Percentiles rank a stretch among this genome's conserved stretches.
phyloP scores from a whole-genome alignment of 2,329 filamentous ascomycete species.

The Graphium sp. region DNA sequence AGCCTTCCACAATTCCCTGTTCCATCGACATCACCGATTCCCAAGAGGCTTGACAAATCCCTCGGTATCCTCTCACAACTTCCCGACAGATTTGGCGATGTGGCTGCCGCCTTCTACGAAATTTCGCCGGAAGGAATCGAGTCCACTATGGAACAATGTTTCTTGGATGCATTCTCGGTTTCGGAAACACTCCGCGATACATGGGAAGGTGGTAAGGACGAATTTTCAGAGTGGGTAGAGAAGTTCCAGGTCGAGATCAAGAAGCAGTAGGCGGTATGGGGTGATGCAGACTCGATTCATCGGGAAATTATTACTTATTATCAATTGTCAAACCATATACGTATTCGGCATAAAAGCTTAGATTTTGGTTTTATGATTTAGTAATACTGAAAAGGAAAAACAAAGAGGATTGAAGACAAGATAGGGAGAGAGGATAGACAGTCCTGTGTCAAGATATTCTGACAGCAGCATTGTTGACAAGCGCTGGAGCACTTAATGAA shows the following conservation, averaged over 20 bases:
- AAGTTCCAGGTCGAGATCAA: conserved; percentile 37
- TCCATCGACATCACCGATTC: conserved; percentile 14
- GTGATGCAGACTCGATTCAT: not conserved
- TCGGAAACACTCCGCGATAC: conserved; percentile 36
- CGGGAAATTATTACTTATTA: too few species aligned
- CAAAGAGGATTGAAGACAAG: too few species aligned
- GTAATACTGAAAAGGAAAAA: too few species aligned
- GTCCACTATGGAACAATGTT: conserved; percentile 38
- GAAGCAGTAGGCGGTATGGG: conserved; percentile 14
- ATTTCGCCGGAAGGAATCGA: conserved; percentile 43
- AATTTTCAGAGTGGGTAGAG: conserved; percentile 62
- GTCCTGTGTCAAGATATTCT: too few species aligned
- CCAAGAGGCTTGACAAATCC: conserved; percentile 34
- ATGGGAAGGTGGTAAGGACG: conserved; percentile 53
- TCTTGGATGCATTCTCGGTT: conserved; percentile 38
- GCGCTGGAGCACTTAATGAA: too few species aligned
- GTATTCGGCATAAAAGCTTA: too few species aligned
- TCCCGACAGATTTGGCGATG: conserved; percentile 51
- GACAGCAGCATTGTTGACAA: too few species aligned
- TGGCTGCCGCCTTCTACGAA: conserved; percentile 59
- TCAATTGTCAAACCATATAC: too few species aligned
- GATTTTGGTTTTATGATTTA: too few species aligned
- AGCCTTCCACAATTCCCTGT: conserved; percentile 26
- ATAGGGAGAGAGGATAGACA: too few species aligned
- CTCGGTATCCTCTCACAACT: conserved; percentile 38